Base-by-base conservation (phyloP, 768 basidiomycete species). In the Trametes elegans region DNA sequence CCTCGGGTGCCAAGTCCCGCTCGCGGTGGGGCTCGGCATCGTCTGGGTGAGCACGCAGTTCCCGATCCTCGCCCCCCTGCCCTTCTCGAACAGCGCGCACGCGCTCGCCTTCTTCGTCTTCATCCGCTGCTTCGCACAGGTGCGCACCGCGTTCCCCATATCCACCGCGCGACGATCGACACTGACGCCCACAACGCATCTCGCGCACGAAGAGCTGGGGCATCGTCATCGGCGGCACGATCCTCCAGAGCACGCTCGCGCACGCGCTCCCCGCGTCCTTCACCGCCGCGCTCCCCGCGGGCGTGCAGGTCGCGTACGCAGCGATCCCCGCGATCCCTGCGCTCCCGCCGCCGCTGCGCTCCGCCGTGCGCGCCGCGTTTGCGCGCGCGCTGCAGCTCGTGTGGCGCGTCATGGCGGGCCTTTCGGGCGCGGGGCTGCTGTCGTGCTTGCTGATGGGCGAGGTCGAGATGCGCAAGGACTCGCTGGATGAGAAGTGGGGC, bases 191-290 rank as follows among this genome's bases (percentile, higher is more conserved):
- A 21, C 14, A 2, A 28, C 16, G 16, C 27, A 7, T 31, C 5
- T 13, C 29, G 1, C 34, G n/a, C n/a, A n/a, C n/a, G n/a, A n/a
- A 75, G 64, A 63, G 65, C 13, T 70, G 71, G 60, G 76, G 75
- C 13, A 67, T 76, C 49, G 63, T 67, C n/a, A 66, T 76, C 29
- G 73, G 71, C 2, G 64, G 68, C 3, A 66, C 70, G 0, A 60
- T 75, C 36, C 57, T 77, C 4, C 70, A 73, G 46, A 77, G 76
- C 57, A 49, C 68, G 41, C 69, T 78, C 23, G 43, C 44, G 13
- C 60, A 55, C 13, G 45, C 56, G 0, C 64, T 77, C 0, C 74
- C 76, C 0, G 3, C 13, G 8, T n/a, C 41, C 0, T 71, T 74
- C 55, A 23, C 67, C 7, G 43, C 55, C 0, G 35, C 57, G 24